Conservation (phyloP, 805 yeast species). For the Metschnikowia borealis region DNA sequence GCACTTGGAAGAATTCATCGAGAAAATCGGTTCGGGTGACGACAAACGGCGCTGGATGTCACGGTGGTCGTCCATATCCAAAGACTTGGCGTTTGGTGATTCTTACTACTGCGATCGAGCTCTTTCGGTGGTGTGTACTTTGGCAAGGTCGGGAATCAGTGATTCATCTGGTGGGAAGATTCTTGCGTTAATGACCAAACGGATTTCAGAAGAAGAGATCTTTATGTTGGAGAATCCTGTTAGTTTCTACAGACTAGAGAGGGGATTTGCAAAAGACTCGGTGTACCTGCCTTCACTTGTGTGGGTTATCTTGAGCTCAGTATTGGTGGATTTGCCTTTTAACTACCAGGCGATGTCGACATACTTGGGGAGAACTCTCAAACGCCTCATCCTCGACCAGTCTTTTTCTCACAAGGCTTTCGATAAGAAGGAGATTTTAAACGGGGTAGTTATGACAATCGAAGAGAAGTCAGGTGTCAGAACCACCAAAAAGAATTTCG, state of each 20-base stretch:
- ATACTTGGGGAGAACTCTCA: constrained; percentile 26
- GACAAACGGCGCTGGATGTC: constrained; percentile 55
- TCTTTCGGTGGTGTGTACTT: constrained; percentile 62
- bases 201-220: constrained; percentile 20
- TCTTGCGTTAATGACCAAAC: constrained; percentile 24
- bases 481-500: constrained; percentile 45
- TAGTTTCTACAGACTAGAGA: constrained; percentile 45
- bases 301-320: constrained; percentile 34
- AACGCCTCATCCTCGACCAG: constrained; percentile 22
- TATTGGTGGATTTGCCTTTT: constrained; percentile 11
- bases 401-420: constrained; percentile 27
- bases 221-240: constrained; percentile 38
- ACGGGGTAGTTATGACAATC: constrained; percentile 35
- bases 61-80: constrained; percentile 61
- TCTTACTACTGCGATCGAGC: constrained; percentile 68
- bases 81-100: constrained; percentile 57
- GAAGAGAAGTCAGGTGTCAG: constrained; percentile 41
- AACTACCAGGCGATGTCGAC: constrained; percentile 15
- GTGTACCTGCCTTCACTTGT: constrained; percentile 45
- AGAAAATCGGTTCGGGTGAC: constrained; percentile 42
- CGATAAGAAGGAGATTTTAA: constrained; percentile 35
- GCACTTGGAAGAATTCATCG: constrained; percentile 49
- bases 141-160: constrained; percentile 60
- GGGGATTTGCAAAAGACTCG: constrained; percentile 46
- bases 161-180: constrained; percentile 44